These are phyloP conservation scores for Teratosphaeria gauchensis DNA, from an alignment of 2,329 filamentous ascomycete species.

Conservation along the genomic window DNA sequence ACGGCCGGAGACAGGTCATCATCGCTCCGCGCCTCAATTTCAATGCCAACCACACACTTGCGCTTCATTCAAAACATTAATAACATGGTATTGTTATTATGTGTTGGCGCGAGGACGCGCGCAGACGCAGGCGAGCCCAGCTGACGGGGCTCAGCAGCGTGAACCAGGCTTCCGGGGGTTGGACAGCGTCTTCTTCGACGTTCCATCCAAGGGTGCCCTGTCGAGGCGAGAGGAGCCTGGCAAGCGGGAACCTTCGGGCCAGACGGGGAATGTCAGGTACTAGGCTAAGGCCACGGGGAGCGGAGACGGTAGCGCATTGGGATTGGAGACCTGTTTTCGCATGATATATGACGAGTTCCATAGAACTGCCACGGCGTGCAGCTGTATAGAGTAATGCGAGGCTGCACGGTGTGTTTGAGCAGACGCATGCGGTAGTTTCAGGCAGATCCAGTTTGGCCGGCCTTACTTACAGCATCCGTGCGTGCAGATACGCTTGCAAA, in stretches of 20 bases:
- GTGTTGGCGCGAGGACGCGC: background rate
- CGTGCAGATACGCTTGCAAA: background rate
- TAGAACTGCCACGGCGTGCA: background rate
- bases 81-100: background rate
- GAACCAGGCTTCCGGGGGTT: background rate
- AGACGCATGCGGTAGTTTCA: background rate
- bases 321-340: background rate
- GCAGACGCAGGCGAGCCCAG: background rate
- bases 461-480: background rate
- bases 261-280: background rate
- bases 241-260: background rate
- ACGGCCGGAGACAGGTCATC: background rate
- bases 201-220: background rate
- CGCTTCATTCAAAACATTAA: too few species aligned
- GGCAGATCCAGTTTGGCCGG: background rate
- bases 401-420: background rate
- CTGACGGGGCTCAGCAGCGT: background rate
- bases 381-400: background rate
- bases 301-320: background rate
- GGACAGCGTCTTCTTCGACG: background rate
- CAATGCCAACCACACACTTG: background rate
- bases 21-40: background rate
- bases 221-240: background rate
- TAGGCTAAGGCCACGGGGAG: background rate
- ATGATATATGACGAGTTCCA: background rate